Percentiles rank a stretch among this genome's conserved stretches.
These are phyloP conservation scores for Cladosporium oxysporum DNA, from an alignment of 2,329 filamentous ascomycete genomes.

Conservation along the genomic window DNA sequence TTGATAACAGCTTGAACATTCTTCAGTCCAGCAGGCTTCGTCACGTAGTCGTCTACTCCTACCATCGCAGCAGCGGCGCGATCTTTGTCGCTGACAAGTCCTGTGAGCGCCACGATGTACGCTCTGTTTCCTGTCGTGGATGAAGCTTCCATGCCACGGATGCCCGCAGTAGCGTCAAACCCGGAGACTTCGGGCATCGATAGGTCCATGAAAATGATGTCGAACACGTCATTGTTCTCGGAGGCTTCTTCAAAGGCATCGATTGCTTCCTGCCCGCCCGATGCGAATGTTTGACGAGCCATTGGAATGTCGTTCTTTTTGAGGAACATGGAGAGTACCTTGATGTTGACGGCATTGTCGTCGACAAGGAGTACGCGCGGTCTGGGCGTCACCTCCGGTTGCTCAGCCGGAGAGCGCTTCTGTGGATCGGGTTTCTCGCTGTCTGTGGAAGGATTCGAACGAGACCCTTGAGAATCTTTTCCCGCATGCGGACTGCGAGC, in stretches of 20 bases:
- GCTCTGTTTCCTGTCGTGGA: not conserved
- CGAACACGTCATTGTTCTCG: constrained; percentile 17
- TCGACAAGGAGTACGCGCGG: constrained; percentile 28
- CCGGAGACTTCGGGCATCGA: constrained; percentile 31
- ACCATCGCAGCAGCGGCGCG: constrained; percentile 32
- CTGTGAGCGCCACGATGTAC: constrained; percentile 29
- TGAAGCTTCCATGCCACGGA: not conserved
- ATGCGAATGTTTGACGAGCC: not conserved
- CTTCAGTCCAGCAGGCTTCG: not conserved
- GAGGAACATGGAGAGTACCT: constrained; percentile 15
- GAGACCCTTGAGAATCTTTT: not conserved
- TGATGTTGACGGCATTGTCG: constrained; percentile 29
- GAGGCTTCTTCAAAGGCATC: not conserved
- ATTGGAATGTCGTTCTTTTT: not conserved
- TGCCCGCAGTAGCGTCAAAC: constrained; percentile 24
- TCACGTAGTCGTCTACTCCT: constrained; percentile 36
- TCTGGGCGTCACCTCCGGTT: not conserved
- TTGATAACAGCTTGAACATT: not conserved
- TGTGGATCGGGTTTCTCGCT: not conserved
- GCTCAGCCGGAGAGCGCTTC: not conserved
- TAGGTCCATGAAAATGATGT: constrained; percentile 50
- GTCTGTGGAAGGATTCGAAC: not conserved
- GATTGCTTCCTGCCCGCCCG: not conserved
- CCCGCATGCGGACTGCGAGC: not conserved
- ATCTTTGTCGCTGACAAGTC: constrained; percentile 23